phyloP scores from a whole-genome alignment of 2,329 filamentous ascomycete genomes.

The Coleophoma crateriformis region DNA sequence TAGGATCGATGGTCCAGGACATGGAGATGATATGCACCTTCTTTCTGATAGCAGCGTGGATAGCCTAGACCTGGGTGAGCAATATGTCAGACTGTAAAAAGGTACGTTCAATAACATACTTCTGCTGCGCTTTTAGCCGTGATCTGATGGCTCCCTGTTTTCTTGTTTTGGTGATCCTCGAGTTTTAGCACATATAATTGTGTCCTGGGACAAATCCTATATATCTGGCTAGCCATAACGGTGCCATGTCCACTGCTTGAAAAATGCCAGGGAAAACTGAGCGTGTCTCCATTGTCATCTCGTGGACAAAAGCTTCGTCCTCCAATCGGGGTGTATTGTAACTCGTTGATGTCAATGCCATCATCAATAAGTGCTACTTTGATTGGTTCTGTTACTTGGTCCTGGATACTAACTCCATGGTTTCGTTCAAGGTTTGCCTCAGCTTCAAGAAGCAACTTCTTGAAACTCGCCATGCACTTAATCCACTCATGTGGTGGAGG shows the following conservation, averaged over 20 bases:
- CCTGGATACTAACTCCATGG: no score
- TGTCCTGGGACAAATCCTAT: constrained; percentile 18
- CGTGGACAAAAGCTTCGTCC: no score
- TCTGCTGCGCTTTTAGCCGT: constrained; percentile 21
- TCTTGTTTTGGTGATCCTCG: constrained; percentile 9
- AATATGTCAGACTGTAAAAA: no score
- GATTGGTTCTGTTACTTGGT: constrained; percentile 8
- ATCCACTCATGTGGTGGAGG: no score
- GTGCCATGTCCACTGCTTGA: constrained; percentile 20
- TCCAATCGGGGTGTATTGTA: no score
- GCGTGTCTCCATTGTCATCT: no score
- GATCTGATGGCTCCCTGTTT: constrained; percentile 10
- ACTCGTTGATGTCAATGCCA: constrained; percentile 23
- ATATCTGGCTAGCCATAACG: constrained; percentile 24
- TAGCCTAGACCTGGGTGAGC: constrained; percentile 5
- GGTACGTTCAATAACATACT: constrained; percentile 1
- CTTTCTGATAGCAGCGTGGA: constrained; percentile 23
- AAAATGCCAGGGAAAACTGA: no score
- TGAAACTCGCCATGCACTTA: no score
- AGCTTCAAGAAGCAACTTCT: no score
- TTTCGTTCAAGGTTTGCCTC: no score
- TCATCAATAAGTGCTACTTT: constrained; percentile 34
- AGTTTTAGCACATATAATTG: constrained; percentile 18
- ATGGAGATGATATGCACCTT: constrained; percentile 32
- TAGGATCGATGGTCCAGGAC: constrained; percentile 29